phyloP scores from a whole-genome alignment of 768 basidiomycete genomes.

The Omphalotus guepiniiformis region DNA sequence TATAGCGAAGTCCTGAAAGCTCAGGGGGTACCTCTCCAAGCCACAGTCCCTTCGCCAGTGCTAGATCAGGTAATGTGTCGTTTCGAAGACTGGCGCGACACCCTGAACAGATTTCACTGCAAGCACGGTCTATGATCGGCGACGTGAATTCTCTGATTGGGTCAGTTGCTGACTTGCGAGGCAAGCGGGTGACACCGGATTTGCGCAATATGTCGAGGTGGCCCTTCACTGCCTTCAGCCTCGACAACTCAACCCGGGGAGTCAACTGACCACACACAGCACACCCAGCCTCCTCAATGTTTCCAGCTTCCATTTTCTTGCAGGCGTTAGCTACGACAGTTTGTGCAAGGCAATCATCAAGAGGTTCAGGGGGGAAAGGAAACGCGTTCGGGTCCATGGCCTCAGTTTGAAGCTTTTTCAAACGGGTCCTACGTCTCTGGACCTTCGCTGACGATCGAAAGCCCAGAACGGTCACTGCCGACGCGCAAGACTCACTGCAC shows the following conservation, averaged over 20 bases:
- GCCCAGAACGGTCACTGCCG: no score
- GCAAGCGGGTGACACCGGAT: neutral
- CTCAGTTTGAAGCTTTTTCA: no score
- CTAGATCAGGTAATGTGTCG: constrained; percentile 5
- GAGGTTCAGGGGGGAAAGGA: no score
- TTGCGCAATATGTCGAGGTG: constrained; percentile 7
- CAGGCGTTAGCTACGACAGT: no score
- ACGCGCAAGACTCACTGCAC: no score
- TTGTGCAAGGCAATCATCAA: no score
- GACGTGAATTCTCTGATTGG: neutral
- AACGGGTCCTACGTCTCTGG: no score
- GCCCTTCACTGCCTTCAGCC: constrained; percentile 3
- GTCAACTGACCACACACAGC: constrained; percentile 26
- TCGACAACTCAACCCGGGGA: neutral
- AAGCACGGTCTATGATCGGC: constrained; percentile 1
- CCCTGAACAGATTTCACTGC: constrained; percentile 1
- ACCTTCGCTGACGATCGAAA: no score
- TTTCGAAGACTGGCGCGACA: neutral
- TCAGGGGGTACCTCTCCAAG: constrained; percentile 8
- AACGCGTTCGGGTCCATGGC: no score
- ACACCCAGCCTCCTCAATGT: constrained; percentile 25
- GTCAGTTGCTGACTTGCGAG: neutral
- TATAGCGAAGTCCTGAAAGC: neutral
- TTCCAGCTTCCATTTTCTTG: no score
- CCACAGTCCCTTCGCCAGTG: constrained; percentile 11